A percentile compares a stretch with the other conserved stretches of the same genome.
phyloP scores from a whole-genome alignment of 768 basidiomycete genomes.

The Lactifluus hygrophoroides region DNA sequence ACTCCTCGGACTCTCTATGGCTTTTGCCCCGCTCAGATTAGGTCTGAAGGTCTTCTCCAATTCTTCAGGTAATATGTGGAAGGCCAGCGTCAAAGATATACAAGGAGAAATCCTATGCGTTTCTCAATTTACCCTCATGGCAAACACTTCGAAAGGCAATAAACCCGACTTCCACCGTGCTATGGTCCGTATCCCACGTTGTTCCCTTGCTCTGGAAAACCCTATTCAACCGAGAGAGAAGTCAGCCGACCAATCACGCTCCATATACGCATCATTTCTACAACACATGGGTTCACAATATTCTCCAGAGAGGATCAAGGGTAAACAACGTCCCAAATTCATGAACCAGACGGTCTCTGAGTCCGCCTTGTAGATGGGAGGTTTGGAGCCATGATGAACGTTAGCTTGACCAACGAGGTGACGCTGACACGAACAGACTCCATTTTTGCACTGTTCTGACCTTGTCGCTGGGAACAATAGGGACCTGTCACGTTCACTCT shows the following conservation, averaged over 20 bases:
- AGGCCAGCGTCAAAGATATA: conserved; percentile 77
- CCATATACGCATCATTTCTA: conserved; percentile 66
- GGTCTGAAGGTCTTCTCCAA: conserved; percentile 67
- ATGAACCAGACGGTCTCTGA: conserved; percentile 12
- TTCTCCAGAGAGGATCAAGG: conserved; percentile 69
- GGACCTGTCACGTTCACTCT: conserved; percentile 82
- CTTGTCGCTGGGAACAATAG: conserved; percentile 29
- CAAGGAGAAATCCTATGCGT: conserved; percentile 89
- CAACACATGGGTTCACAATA: conserved; percentile 59
- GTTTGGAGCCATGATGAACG: conserved; percentile 96
- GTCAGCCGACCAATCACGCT: conserved; percentile 58
- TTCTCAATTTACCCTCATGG: conserved; percentile 88
- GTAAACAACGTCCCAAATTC: conserved; percentile 31
- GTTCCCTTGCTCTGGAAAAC: not conserved
- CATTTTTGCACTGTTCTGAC: conserved; percentile 12
- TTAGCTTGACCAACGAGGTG: conserved; percentile 82
- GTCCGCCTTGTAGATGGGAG: conserved; percentile 55
- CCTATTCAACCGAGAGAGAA: conserved; percentile 25
- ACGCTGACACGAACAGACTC: conserved; percentile 18
- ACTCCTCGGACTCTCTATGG: not conserved
- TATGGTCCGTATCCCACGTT: conserved; percentile 48
- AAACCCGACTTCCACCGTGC: conserved; percentile 91
- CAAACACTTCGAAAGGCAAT: conserved; percentile 78
- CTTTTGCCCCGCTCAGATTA: conserved; percentile 38
- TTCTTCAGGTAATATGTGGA: conserved; percentile 68